These are phyloP conservation scores for Microcos paniculata DNA, from an alignment of 345 rosid species.

Conservation along the genomic window DNA sequence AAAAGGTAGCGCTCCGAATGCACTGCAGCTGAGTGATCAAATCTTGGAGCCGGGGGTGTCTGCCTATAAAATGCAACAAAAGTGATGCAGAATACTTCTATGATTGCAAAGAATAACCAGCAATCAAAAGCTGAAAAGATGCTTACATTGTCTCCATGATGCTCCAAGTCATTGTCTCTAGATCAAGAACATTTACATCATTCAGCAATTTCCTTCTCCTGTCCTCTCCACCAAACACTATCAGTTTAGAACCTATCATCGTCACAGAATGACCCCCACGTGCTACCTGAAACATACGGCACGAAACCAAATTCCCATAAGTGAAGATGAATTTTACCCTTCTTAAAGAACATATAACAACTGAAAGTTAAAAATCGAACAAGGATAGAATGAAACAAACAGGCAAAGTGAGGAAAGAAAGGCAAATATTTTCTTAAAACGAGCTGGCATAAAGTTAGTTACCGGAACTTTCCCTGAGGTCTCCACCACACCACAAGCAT, in stretches of 20 bases:
- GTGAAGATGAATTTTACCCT: not conserved
- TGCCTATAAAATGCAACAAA: constrained; percentile 61
- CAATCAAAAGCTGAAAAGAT: constrained; percentile 17
- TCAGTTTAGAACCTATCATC: constrained; percentile 66
- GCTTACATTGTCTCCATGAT: constrained; percentile 63
- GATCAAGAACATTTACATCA: constrained; percentile 75
- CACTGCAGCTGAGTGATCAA: constrained; percentile 89
- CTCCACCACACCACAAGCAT: constrained; percentile 54
- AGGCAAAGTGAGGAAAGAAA: not conserved
- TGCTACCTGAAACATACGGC: constrained; percentile 57
- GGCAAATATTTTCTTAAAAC: not conserved
- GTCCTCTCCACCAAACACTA: constrained; percentile 95
- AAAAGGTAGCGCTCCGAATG: constrained; percentile 75
- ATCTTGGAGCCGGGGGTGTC: constrained; percentile 94
- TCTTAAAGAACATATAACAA: not conserved
- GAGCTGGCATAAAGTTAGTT: constrained; percentile 17
- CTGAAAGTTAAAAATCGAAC: not conserved
- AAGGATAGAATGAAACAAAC: not conserved
- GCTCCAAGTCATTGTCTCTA: constrained; percentile 89
- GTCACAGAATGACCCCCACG: constrained; percentile 95
- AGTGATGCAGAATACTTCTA: constrained; percentile 29
- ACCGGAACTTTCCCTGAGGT: constrained; percentile 84
- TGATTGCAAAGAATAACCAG: constrained; percentile 11
- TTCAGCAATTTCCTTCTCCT: constrained; percentile 71
- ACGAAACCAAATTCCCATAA: constrained; percentile 14